A percentile compares a stretch with the other conserved stretches of the same genome.
phyloP scores from a whole-genome alignment of 345 rosid species.

The Citrus sinensis region DNA sequence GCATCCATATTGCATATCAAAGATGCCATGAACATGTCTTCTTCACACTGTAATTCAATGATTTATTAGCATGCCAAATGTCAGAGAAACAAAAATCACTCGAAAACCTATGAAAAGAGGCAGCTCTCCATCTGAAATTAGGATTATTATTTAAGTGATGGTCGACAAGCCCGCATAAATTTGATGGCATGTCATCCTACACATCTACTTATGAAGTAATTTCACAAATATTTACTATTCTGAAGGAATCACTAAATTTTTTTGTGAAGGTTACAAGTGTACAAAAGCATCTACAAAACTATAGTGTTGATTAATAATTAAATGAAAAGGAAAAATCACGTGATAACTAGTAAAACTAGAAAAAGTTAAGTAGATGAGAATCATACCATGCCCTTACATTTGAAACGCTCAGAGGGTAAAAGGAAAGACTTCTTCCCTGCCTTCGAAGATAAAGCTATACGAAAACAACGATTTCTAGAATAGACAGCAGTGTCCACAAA shows the following conservation, averaged over 20 bases:
- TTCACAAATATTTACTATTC: background rate
- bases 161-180: background rate
- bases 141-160: background rate
- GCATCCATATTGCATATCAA: conserved; percentile 79
- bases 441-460: conserved; percentile 84
- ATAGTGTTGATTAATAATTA: background rate
- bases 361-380: conserved; percentile 8
- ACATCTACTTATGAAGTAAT: background rate
- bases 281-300: background rate
- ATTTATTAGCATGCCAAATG: background rate
- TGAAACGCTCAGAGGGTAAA: conserved; percentile 80
- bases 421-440: conserved; percentile 87
- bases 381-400: conserved; percentile 76
- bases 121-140: background rate
- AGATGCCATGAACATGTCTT: conserved; percentile 82
- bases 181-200: background rate
- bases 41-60: conserved; percentile 57
- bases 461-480: conserved; percentile 93
- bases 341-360: background rate
- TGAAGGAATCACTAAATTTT: background rate
- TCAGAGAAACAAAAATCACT: background rate
- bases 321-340: background rate
- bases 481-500: conserved; percentile 94
- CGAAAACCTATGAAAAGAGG: background rate
- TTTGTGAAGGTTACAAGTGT: background rate